Percentiles rank a stretch among this genome's conserved stretches.
Evolutionary conservation across 331 rosid species (phyloP).

Genomic region (Pyracantha coccinea): DNA sequence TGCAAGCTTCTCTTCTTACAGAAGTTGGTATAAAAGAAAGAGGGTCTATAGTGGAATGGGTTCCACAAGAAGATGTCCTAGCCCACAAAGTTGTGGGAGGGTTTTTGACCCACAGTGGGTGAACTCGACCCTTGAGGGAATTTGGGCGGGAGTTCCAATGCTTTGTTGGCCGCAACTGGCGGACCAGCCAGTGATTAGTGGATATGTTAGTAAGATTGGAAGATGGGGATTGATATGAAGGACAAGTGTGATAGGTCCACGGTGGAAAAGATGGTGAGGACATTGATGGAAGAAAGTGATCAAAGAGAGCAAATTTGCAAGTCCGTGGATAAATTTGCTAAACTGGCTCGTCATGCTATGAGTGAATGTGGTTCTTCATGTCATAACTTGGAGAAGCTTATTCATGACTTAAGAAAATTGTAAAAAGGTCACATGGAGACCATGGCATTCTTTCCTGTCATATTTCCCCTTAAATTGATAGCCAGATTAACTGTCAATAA

Average conservation of each 20-base stretch:
- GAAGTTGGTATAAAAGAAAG: neutral
- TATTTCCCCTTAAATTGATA: too few species aligned
- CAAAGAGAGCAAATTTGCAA: neutral
- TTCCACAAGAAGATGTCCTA: slow-evolving; percentile 6
- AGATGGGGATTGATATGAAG: slow-evolving; percentile 7
- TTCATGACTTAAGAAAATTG: neutral
- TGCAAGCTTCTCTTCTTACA: too few species aligned
- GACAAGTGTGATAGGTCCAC: neutral
- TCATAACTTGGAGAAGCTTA: neutral
- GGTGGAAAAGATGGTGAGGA: neutral
- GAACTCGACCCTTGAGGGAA: neutral
- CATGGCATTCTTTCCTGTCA: too few species aligned
- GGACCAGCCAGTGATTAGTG: neutral
- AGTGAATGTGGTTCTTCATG: slow-evolving; percentile 7
- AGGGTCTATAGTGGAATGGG: neutral
- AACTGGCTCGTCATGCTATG: neutral
- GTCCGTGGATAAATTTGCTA: neutral
- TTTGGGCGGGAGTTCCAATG: neutral
- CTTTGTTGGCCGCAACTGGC: neutral
- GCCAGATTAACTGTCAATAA: too few species aligned
- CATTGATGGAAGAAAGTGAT: neutral
- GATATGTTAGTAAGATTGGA: neutral
- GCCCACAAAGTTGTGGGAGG: neutral
- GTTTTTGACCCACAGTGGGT: too few species aligned
- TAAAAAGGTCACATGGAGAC: too few species aligned